phyloP scores from a whole-genome alignment of 768 basidiomycete species.

The Leccinum aurantiacum region DNA sequence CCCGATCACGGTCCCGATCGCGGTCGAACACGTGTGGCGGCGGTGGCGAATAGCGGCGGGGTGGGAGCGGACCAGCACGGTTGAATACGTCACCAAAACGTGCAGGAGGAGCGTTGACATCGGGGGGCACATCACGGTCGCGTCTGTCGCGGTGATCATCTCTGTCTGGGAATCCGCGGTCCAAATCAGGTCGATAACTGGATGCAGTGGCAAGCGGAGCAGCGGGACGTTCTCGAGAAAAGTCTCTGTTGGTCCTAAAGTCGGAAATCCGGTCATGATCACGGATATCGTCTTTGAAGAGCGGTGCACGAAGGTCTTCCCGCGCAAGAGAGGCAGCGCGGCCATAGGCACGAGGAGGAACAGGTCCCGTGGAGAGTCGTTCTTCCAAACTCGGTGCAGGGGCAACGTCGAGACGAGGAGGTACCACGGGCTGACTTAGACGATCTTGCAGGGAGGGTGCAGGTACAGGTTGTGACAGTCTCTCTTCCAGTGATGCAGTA shows the following conservation, averaged over 20 bases:
- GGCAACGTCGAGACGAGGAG: slow-evolving; percentile 22
- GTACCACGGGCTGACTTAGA: slow-evolving; percentile 32
- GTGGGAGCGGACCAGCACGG: slow-evolving; percentile 12
- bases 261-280: slow-evolving; percentile 26
- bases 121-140: slow-evolving; percentile 36
- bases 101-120: slow-evolving; percentile 33
- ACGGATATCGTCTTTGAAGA: slow-evolving; percentile 31
- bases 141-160: slow-evolving; percentile 34
- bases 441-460: slow-evolving; percentile 40
- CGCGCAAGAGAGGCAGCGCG: slow-evolving; percentile 32
- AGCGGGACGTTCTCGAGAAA: slow-evolving; percentile 37
- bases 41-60: slow-evolving; percentile 22
- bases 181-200: slow-evolving; percentile 42
- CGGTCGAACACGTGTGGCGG: slow-evolving; percentile 39
- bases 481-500: slow-evolving; percentile 38
- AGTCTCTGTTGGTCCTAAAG: slow-evolving; percentile 32
- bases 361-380: slow-evolving; percentile 38
- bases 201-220: slow-evolving; percentile 13
- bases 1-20: slow-evolving; percentile 27
- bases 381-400: slow-evolving; percentile 42
- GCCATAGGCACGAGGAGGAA: slow-evolving; percentile 23
- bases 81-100: slow-evolving; percentile 38
- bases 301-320: slow-evolving; percentile 35
- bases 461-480: slow-evolving; percentile 36
- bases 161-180: slow-evolving; percentile 35